Conservation (phyloP, 306 rosid species). For the Cyclanthera cordifolia region DNA sequence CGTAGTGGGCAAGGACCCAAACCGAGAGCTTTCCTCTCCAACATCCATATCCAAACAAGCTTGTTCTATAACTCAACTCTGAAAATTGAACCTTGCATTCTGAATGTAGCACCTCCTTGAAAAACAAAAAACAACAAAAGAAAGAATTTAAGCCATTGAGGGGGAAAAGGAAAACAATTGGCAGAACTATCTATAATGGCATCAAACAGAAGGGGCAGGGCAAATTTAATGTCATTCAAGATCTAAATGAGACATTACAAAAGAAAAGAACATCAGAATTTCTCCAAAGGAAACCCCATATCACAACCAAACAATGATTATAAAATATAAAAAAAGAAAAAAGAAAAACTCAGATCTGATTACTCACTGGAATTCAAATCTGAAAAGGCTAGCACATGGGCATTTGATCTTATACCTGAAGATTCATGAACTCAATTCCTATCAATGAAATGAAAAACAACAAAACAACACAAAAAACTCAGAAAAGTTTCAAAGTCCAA, state of each 20-base stretch:
- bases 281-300: slow-evolving; percentile 4
- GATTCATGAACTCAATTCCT: slow-evolving; percentile 31
- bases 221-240: slow-evolving; percentile 17
- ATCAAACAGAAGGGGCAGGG: neutral
- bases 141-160: neutral
- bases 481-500: slow-evolving; percentile 15
- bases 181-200: neutral
- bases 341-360: slow-evolving; percentile 49
- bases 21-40: slow-evolving; percentile 54
- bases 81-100: slow-evolving; percentile 23
- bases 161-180: neutral
- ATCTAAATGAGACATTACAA: slow-evolving; percentile 22
- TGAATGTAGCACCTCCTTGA: slow-evolving; percentile 2
- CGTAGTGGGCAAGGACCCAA: slow-evolving; percentile 36
- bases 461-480: slow-evolving; percentile 11
- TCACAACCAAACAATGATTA: slow-evolving; percentile 15
- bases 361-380: slow-evolving; percentile 46
- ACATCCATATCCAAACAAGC: slow-evolving; percentile 38
- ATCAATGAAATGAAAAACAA: slow-evolving; percentile 14
- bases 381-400: slow-evolving; percentile 19
- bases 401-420: slow-evolving; percentile 27
- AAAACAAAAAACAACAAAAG: neutral
- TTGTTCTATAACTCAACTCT: slow-evolving; percentile 18
- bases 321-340: neutral
- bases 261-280: slow-evolving; percentile 9